phyloP scores from a whole-genome alignment of 2,329 filamentous ascomycete species.

The Apiospora saccharicola region DNA sequence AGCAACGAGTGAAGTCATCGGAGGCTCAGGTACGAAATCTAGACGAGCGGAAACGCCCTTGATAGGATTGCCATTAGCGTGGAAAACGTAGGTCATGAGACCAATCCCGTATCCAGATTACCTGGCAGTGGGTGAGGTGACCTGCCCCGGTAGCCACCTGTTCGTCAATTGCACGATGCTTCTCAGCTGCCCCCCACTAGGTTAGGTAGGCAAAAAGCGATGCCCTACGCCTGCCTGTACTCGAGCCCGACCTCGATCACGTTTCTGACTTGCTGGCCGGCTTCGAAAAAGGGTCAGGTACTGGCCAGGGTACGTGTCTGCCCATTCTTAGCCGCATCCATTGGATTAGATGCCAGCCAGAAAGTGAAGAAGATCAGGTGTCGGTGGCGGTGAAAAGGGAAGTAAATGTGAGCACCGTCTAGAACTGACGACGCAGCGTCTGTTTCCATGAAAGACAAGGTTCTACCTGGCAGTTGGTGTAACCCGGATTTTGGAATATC shows the following conservation, averaged over 20 bases:
- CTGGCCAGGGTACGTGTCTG: constrained; percentile 15
- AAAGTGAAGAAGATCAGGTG: not conserved
- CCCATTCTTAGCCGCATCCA: constrained; percentile 8
- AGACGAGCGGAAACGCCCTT: constrained; percentile 7
- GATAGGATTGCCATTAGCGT: constrained; percentile 13
- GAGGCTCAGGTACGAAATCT: constrained; percentile 17
- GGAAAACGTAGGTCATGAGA: constrained; percentile 21
- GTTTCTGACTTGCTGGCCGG: constrained; percentile 7
- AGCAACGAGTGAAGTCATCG: constrained; percentile 20
- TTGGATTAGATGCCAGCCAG: not conserved
- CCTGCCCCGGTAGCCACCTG: constrained; percentile 12
- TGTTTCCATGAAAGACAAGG: not conserved
- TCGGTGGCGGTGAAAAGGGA: constrained; percentile 1
- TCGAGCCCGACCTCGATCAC: constrained; percentile 4
- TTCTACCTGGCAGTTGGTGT: not conserved
- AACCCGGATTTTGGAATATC: not conserved
- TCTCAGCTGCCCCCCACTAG: constrained; percentile 4
- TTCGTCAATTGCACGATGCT: constrained; percentile 16
- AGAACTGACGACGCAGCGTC: too few relatives aligned
- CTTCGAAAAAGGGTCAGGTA: not conserved
- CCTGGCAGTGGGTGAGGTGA: constrained; percentile 11
- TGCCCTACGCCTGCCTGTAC: not conserved
- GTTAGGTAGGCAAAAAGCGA: not conserved
- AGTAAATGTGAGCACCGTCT: not conserved
- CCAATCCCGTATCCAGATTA: constrained; percentile 22